A percentile compares a stretch with the other conserved stretches of the same genome.
These are phyloP conservation scores for Phylloporus scabripes DNA, from an alignment of 768 basidiomycete species.

Conservation along the genomic window DNA sequence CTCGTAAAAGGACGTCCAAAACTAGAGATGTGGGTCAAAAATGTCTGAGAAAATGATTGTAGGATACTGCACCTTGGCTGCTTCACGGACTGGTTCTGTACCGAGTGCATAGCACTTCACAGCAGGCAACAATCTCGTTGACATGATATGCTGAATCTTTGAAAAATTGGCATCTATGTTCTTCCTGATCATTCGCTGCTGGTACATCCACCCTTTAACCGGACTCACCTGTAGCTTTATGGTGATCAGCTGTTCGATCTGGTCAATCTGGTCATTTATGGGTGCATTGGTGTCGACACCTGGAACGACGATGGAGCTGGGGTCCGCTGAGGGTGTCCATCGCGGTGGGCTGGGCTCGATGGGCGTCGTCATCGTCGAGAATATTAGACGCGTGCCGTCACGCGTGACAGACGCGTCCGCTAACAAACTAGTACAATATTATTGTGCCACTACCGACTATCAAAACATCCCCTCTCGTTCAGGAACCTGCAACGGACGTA, in stretches of 20 bases:
- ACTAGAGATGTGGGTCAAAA: constrained; percentile 40
- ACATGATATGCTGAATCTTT: constrained; percentile 79
- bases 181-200: constrained; percentile 34
- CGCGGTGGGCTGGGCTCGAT: constrained; percentile 58
- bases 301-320: constrained; percentile 58
- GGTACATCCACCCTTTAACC: background rate
- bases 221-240: constrained; percentile 73
- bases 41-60: background rate
- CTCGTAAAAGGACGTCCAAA: constrained; percentile 97
- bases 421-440: background rate
- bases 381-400: constrained; percentile 11
- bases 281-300: constrained; percentile 68
- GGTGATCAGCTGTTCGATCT: constrained; percentile 94
- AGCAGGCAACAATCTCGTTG: constrained; percentile 75
- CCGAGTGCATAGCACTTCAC: constrained; percentile 86
- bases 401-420: constrained; percentile 18
- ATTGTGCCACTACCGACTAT: constrained; percentile 14
- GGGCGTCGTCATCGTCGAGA: constrained; percentile 17
- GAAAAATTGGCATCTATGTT: constrained; percentile 94
- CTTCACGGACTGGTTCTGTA: constrained; percentile 84
- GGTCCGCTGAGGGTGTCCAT: constrained; percentile 65
- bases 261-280: constrained; percentile 80
- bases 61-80: constrained; percentile 64
- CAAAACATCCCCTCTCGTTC: constrained; percentile 61
- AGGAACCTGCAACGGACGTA: constrained; percentile 46